Evolutionary conservation across 2,329 filamentous ascomycete species (phyloP), one percentile per base, ranked within the genome.

Genomic region (Aspergillus persii): DNA sequence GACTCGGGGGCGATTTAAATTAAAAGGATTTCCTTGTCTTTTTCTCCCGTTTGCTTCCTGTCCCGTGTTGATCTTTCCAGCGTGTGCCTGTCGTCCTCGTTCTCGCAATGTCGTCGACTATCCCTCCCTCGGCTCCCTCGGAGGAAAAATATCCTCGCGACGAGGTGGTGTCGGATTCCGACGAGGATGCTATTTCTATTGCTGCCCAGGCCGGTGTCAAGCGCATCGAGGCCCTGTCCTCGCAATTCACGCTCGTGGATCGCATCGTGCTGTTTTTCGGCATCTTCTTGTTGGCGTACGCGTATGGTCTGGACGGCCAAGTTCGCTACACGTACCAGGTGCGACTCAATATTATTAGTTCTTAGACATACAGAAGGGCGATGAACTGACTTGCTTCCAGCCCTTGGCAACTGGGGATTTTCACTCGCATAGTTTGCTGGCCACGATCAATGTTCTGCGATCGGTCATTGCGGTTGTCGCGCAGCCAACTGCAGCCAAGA

Each of bases 251-350:
- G 18, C 61, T 73, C 3, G 59, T 65, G 12, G 84, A 88, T 68
- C 83, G 84, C 31, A 63, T 84, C 60, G 77, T 80, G 61, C 80
- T 89, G 69, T 88, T 89, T 72, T 67, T 83, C 8, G 79, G 85
- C 27, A 77, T 89, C 62, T 89, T 89, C 69, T 70, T 89, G 33
- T 75, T 89, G 55, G 83, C 86, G 9, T 89, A 88, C 69, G 84
- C 81, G 36, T 89, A 89, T 69, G 83, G 84, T 2, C 77, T 88
- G 26, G 85, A 88, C 62, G 83, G 83, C 27, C 83, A 78, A 1
- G 76, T 87, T 48, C 80, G 85, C 12, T 62, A 62, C 11, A 78
- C 80, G 6, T 86, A 84, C 66, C 81, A 81, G 65, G 70, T 71
- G 15, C n/a, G 49, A 61, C 26, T 41, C 1, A 27, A 48, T 44